Evolutionary conservation across 306 rosid genomes (phyloP).

Genomic region (Oemleria cerasiformis): DNA sequence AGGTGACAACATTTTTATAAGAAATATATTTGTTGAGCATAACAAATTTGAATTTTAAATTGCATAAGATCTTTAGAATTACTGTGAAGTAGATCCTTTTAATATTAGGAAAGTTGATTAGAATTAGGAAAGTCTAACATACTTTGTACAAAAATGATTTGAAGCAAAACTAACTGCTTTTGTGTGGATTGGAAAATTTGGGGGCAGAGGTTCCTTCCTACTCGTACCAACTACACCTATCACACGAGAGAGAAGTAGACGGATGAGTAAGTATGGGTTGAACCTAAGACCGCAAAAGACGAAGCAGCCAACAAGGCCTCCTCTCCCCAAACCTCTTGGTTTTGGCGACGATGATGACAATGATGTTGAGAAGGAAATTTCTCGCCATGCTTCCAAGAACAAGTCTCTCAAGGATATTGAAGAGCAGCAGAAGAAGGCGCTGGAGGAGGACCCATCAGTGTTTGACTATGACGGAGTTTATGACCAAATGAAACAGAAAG

Average conservation of each 20-base stretch:
- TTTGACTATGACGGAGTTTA: constrained; percentile 88
- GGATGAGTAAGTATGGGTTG: constrained; percentile 85
- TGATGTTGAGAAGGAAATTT: constrained; percentile 76
- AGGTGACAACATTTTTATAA: neutral
- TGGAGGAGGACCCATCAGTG: constrained; percentile 76
- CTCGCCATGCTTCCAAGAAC: constrained; percentile 79
- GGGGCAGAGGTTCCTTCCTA: constrained; percentile 1
- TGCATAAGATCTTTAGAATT: neutral
- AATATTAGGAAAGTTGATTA: neutral
- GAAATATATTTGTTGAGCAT: neutral
- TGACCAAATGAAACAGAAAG: constrained; percentile 76
- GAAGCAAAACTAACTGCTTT: neutral
- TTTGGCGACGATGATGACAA: constrained; percentile 61
- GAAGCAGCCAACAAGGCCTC: constrained; percentile 52
- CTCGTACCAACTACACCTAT: neutral
- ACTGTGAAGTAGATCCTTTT: neutral
- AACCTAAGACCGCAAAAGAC: constrained; percentile 63
- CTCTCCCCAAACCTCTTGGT: constrained; percentile 51
- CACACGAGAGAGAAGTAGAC: constrained; percentile 2
- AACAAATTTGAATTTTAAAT: neutral
- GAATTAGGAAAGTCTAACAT: neutral
- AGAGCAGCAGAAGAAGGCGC: constrained; percentile 78
- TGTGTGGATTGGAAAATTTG: constrained; percentile 2
- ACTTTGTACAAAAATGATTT: neutral
- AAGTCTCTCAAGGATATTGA: constrained; percentile 78